phyloP scores from a whole-genome alignment of 148 eudicot genomes.

The Vaccinium vitisidaea region DNA sequence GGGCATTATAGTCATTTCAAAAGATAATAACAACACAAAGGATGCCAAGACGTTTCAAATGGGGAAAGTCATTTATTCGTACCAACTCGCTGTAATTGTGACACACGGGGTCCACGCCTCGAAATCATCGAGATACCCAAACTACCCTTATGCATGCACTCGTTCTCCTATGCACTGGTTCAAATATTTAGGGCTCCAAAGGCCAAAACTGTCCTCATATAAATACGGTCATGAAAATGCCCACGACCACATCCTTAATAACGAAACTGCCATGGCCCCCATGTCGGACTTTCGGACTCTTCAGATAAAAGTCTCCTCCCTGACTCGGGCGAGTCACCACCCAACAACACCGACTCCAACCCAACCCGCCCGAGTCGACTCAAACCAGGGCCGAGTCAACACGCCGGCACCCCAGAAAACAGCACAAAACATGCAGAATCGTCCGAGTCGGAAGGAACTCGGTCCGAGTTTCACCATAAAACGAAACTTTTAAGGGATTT shows the following conservation, averaged over 20 bases:
- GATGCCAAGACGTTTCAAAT: not conserved
- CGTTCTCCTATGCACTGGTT: not conserved
- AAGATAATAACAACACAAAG: not conserved
- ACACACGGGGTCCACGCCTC: not conserved
- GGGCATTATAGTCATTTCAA: not conserved
- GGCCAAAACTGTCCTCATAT: not conserved
- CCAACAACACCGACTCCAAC: not conserved
- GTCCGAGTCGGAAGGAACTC: not conserved
- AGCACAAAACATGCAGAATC: not conserved
- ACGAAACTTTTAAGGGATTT: too few relatives aligned
- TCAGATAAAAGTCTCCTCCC: not conserved
- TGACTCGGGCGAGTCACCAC: not conserved
- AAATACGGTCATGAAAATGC: not conserved
- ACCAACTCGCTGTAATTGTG: not conserved
- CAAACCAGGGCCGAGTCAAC: not conserved
- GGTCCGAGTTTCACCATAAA: too few relatives aligned
- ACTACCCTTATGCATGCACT: not conserved
- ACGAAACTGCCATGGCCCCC: conserved; percentile 1
- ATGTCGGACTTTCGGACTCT: not conserved
- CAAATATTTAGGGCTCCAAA: not conserved
- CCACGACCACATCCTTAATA: not conserved
- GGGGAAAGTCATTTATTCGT: conserved; percentile 6
- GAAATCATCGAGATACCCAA: not conserved
- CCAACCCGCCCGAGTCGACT: not conserved
- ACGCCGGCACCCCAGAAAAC: not conserved